phyloP scores from a whole-genome alignment of 2,329 filamentous ascomycete species.

The Meredithiella fracta region DNA sequence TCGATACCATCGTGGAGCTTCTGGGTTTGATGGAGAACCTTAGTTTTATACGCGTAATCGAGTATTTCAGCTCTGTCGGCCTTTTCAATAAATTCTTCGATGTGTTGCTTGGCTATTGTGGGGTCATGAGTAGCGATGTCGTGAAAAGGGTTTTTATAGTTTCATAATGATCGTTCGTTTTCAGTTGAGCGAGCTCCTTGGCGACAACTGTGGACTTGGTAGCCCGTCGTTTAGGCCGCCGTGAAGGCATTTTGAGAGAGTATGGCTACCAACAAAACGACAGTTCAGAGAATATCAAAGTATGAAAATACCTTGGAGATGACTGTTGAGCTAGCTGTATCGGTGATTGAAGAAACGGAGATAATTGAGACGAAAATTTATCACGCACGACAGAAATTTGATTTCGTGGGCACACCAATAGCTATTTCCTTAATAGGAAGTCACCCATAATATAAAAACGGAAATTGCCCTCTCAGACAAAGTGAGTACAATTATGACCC shows the following conservation, averaged over 20 bases:
- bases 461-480: background rate
- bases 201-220: background rate
- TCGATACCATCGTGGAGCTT: slow-evolving; percentile 2
- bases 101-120: background rate
- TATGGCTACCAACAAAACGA: too few relatives aligned
- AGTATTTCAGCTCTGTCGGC: slow-evolving; percentile 8
- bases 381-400: background rate
- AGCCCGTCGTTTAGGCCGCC: background rate
- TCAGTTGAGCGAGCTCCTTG: background rate
- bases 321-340: too few relatives aligned
- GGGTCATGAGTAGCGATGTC: background rate
- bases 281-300: too few relatives aligned
- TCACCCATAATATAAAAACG: background rate
- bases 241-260: background rate
- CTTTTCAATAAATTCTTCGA: slow-evolving; percentile 7
- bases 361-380: background rate
- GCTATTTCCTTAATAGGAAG: background rate
- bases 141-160: slow-evolving; percentile 2
- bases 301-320: too few relatives aligned
- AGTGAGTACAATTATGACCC: background rate
- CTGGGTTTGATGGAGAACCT: slow-evolving; percentile 9
- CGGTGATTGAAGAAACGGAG: background rate
- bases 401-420: background rate
- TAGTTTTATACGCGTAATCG: slow-evolving; percentile 13
- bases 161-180: background rate